These are phyloP conservation scores for Pseudogymnoascus sp. DNA, from an alignment of 2,329 filamentous ascomycete species.

Conservation along the genomic window DNA sequence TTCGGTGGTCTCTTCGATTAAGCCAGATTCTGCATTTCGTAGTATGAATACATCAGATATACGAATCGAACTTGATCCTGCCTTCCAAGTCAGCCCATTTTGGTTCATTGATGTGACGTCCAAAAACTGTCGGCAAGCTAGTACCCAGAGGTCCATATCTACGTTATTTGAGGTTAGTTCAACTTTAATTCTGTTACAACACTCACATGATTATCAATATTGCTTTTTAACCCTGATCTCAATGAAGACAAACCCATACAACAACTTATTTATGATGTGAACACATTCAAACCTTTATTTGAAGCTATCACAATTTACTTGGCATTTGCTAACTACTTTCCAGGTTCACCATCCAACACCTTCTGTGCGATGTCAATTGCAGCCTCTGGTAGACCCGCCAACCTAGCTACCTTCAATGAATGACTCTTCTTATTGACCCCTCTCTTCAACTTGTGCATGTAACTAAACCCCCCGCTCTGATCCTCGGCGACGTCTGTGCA, in stretches of 20 bases:
- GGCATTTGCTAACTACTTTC: neutral
- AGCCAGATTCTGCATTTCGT: neutral
- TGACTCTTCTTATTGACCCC: slow-evolving; percentile 84
- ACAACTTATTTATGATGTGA: slow-evolving; percentile 28
- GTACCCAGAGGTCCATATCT: neutral
- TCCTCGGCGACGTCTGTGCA: slow-evolving; percentile 86
- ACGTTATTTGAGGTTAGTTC: slow-evolving; percentile 15
- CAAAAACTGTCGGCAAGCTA: neutral
- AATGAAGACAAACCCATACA: slow-evolving; percentile 31
- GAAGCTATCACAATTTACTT: slow-evolving; percentile 17
- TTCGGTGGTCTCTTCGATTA: slow-evolving; percentile 77
- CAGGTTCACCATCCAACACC: slow-evolving; percentile 16
- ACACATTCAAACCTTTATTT: slow-evolving; percentile 11
- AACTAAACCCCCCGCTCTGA: slow-evolving; percentile 61
- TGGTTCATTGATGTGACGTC: slow-evolving; percentile 1
- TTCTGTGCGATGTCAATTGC: slow-evolving; percentile 57
- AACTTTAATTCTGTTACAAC: slow-evolving; percentile 10
- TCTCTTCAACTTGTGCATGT: slow-evolving; percentile 70
- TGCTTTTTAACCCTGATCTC: slow-evolving; percentile 34
- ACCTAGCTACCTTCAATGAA: slow-evolving; percentile 83
- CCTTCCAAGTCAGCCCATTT: neutral
- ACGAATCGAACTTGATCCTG: neutral
- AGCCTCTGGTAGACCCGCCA: slow-evolving; percentile 71
- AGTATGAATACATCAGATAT: neutral
- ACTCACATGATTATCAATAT: slow-evolving; percentile 28